Base-by-base conservation (phyloP, 805 yeast species). In the Saturnispora sanitii region DNA sequence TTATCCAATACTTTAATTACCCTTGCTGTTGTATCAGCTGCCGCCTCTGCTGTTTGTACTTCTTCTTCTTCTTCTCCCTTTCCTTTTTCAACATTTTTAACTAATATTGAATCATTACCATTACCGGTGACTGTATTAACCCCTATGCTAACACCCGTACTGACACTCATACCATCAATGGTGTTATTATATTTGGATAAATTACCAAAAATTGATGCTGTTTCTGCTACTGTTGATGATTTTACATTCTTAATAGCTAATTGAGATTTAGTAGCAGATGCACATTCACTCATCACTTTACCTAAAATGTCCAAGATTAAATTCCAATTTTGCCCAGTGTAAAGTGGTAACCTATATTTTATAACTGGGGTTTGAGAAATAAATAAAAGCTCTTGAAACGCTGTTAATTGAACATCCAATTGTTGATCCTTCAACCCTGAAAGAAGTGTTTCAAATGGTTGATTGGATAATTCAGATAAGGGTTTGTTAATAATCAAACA, bases 341-440 rank as follows among this genome's bases (percentile, higher is more conserved):
- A 82, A 21, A 82, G 70, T 3, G 75, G 64, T 22, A 56, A 48
- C 54, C 88, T 67, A 39, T 71, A 61, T 37, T 71, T 67, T 3
- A 59, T 47, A 45, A 71, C 69, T 1, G 64, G 54, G 3, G 75
- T 60, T 1, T 77, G 71, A 6, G 87, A 64, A 35, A 82, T 64
- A 50, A 71, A 78, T 1, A 84, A 81, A 40, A 82, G 62, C 53
- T 82, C 92, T 58, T 82, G 90, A 60, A 75, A 81, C 2, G 90
- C 87, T 1, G 86, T 76, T 44, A 77, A 54, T 44, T 76, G 70
- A 1, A 73, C 71, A 41, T 74, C 65, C 9, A 64, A 66, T 34
- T 59, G 48, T 38, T 66, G 67, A 27, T 78, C 77, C 38, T 70
- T 68, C 45, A 82, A 64, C 0, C 90, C 90, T 3, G 78, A 67